Conservation (phyloP, 768 basidiomycete species). For the Xerocomus spinulosus region DNA sequence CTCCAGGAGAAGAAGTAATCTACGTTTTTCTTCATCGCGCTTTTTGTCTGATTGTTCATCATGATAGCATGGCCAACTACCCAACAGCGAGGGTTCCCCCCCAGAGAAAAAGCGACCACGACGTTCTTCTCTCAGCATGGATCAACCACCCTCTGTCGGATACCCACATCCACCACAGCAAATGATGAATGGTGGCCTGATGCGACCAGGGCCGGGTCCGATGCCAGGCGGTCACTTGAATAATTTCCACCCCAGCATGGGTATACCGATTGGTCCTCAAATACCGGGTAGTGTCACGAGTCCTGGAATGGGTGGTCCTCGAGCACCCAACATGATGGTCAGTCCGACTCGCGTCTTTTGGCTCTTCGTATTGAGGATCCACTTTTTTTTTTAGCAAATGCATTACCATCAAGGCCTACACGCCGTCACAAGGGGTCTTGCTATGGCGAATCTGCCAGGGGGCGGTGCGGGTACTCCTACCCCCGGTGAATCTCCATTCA, state of each 20-base stretch:
- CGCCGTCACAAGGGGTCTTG: conserved; percentile 33
- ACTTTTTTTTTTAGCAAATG: conserved; percentile 13
- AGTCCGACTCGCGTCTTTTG: conserved; percentile 2
- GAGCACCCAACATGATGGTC: conserved; percentile 30
- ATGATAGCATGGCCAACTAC: conserved; percentile 42
- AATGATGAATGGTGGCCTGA: conserved; percentile 39
- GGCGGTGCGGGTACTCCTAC: conserved; percentile 43
- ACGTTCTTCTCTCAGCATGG: conserved; percentile 42
- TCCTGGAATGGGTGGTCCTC: conserved; percentile 34
- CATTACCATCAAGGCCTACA: conserved; percentile 39
- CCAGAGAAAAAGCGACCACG: conserved; percentile 53
- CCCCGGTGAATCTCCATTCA: conserved; percentile 41
- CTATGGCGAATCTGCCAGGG: conserved; percentile 27
- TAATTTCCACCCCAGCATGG: conserved; percentile 31
- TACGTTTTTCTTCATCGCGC: conserved; percentile 1
- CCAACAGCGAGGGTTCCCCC: conserved; percentile 51
- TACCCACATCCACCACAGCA: conserved; percentile 34
- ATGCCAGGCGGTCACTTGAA: conserved; percentile 34
- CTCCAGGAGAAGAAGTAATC: conserved; percentile 57
- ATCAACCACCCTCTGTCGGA: conserved; percentile 38
- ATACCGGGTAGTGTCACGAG: conserved; percentile 31
- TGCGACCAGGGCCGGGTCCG: conserved; percentile 31
- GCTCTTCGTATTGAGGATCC: conserved; percentile 8
- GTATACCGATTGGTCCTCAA: conserved; percentile 33
- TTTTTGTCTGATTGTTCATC: conserved; percentile 1